These are phyloP conservation scores for Aspergillus novoparasiticus DNA, from an alignment of 2,329 filamentous ascomycete species.

Conservation along the genomic window DNA sequence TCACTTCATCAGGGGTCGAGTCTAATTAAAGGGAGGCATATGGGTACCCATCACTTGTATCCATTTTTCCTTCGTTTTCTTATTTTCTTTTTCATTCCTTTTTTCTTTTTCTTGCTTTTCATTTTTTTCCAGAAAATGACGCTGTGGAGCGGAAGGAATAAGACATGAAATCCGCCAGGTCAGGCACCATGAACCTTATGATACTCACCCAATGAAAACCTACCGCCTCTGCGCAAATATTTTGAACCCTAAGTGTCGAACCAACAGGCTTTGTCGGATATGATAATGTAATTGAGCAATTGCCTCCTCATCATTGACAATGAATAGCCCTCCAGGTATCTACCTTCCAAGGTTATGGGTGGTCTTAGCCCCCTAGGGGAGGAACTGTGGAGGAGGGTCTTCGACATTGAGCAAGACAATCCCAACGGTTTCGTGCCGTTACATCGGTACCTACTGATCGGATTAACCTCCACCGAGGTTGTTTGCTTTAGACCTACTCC, in stretches of 20 bases:
- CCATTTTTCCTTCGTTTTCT: not conserved
- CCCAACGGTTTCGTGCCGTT: slow-evolving; percentile 1
- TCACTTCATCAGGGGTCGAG: not conserved
- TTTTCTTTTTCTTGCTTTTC: not conserved
- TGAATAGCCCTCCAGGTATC: not conserved
- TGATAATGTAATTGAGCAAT: slow-evolving; percentile 7
- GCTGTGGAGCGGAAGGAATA: not conserved
- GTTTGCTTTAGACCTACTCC: not conserved
- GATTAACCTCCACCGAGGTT: not conserved
- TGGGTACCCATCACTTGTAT: not conserved
- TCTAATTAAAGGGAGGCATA: slow-evolving; percentile 2
- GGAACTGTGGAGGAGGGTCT: not conserved
- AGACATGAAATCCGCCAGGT: not conserved
- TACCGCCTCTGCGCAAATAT: not conserved
- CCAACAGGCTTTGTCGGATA: not conserved
- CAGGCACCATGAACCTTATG: slow-evolving; percentile 4
- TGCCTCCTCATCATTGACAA: not conserved
- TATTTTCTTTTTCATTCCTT: not conserved
- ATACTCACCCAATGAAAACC: not conserved
- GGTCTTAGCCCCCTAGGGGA: not conserved
- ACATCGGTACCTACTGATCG: not conserved
- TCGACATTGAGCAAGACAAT: not conserved
- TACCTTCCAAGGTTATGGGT: not conserved
- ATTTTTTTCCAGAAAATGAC: not conserved
- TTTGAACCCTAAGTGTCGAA: not conserved